These are phyloP conservation scores for Sclerotinia sclerotiorum DNA, from an alignment of 2,329 filamentous ascomycete species.

Conservation along the genomic window DNA sequence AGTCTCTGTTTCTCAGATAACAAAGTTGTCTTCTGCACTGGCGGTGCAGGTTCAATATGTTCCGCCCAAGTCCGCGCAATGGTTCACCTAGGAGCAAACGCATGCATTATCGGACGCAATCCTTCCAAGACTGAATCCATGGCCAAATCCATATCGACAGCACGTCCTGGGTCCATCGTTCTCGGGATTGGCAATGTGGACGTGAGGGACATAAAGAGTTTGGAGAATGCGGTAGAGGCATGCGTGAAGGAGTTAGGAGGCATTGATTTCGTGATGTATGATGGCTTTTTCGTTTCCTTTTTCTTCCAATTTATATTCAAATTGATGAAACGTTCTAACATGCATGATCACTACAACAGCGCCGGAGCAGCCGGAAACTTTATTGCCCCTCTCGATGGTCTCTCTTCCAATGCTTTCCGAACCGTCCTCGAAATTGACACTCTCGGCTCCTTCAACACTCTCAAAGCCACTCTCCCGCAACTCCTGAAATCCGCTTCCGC, in stretches of 20 bases:
- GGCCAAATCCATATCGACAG: constrained; percentile 79
- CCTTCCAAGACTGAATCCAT: constrained; percentile 80
- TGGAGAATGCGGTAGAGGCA: constrained; percentile 72
- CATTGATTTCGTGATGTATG: constrained; percentile 90
- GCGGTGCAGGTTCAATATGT: constrained; percentile 90
- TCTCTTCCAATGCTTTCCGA: constrained; percentile 89
- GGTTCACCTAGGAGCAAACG: constrained; percentile 86
- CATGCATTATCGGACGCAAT: constrained; percentile 90
- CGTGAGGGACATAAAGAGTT: constrained; percentile 70
- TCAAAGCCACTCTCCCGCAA: constrained; percentile 86
- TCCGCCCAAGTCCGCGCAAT: constrained; percentile 90
- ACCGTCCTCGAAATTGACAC: constrained; percentile 96
- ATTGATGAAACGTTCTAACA: not conserved
- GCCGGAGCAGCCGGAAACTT: constrained; percentile 97
- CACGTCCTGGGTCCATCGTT: constrained; percentile 76
- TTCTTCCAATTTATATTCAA: constrained; percentile 18
- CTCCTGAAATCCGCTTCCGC: constrained; percentile 71
- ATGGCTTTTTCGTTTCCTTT: not conserved
- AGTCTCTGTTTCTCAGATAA: constrained; percentile 55
- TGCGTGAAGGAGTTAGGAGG: constrained; percentile 80
- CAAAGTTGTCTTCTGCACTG: constrained; percentile 93
- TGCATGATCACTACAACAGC: constrained; percentile 46
- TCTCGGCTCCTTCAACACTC: constrained; percentile 87
- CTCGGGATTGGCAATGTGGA: constrained; percentile 79
- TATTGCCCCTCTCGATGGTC: constrained; percentile 76